Evolutionary conservation across 345 rosid species (phyloP), one percentile per base, ranked within the genome.

Genomic region (Eucalyptus globulus): DNA sequence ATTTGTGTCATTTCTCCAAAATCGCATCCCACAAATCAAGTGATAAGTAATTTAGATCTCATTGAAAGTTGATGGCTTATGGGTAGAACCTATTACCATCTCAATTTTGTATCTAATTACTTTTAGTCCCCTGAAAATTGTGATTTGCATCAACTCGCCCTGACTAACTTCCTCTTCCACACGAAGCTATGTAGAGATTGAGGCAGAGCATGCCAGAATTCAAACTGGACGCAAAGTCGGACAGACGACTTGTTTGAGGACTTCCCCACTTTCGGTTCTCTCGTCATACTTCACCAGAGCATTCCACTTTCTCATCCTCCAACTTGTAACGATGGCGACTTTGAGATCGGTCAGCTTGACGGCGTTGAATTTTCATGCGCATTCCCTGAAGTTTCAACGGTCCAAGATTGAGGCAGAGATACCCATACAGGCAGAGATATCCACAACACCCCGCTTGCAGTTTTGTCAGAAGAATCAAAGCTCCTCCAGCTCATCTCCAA

Each of bases 371-470:
- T 69, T 69, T 31, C 80, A 31, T 67, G 80, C 44, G 31, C 17
- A 49, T 27, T 49, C 80, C 87, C 9, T 34, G 44, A 19, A 47
- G 9, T 89, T 90, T 91, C 92, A 93, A 90, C 88, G 21, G 92
- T 91, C 92, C 5, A 89, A 89, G 86, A 86, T 91, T 89, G 85
- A 49, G 90, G 56, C 56, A 53, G 56, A 49, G 49, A 47, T 47
- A 47, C 49, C 49, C 49, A 47, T 47, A 47, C 49, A 53, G 22
- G 9, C 8, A 21, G 83, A 37, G 91, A 80, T 86, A 8, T 9
- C 21, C 22, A 5, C 44, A 5, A 5, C 24, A 69, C 80, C 43
- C 5, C 80, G 3, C 44, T 69, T 34, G 24, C 24, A 16, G 80
- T 69, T 69, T 34, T 34, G 80, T 69, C 80, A 69, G 44, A 69